Conservation (phyloP, 352 stramenopile species). For the Saprolegnia parasitica region DNA sequence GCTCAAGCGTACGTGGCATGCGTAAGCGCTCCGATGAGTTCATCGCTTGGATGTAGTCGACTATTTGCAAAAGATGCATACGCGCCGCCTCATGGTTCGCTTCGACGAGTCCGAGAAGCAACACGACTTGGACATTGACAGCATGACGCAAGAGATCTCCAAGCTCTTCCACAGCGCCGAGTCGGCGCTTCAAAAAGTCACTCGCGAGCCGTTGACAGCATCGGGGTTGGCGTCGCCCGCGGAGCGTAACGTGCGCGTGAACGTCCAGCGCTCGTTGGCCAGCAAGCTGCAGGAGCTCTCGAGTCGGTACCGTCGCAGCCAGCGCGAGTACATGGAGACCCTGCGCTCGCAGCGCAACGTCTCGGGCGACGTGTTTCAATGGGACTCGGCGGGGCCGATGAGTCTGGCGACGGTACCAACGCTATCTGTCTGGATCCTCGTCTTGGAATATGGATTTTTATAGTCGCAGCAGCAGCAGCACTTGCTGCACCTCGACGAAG, state of each 20-base stretch:
- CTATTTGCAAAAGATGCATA: constrained; percentile 76
- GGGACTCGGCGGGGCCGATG: constrained; percentile 32
- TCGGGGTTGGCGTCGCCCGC: constrained; percentile 30
- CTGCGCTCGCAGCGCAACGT: constrained; percentile 71
- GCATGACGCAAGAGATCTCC: constrained; percentile 58
- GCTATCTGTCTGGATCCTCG: too few relatives aligned
- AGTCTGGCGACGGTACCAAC: neutral
- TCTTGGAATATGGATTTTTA: too few relatives aligned
- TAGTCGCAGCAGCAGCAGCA: neutral
- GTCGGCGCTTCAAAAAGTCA: constrained; percentile 65
- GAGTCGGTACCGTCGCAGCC: constrained; percentile 50
- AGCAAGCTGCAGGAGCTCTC: constrained; percentile 58
- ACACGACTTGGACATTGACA: constrained; percentile 69
- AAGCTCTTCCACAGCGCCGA: constrained; percentile 64
- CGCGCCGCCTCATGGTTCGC: constrained; percentile 70
- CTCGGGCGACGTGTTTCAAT: constrained; percentile 50
- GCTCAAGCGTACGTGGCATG: constrained; percentile 48
- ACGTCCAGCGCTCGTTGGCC: constrained; percentile 65
- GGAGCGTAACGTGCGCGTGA: constrained; percentile 55
- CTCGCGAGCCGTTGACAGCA: constrained; percentile 34
- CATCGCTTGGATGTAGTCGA: constrained; percentile 42
- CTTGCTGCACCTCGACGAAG: constrained; percentile 25
- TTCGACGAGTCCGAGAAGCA: constrained; percentile 63
- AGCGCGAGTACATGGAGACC: constrained; percentile 68
- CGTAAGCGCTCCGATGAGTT: neutral